Conservation (phyloP, 2,329 filamentous ascomycete species). For the Amauroascus niger region DNA sequence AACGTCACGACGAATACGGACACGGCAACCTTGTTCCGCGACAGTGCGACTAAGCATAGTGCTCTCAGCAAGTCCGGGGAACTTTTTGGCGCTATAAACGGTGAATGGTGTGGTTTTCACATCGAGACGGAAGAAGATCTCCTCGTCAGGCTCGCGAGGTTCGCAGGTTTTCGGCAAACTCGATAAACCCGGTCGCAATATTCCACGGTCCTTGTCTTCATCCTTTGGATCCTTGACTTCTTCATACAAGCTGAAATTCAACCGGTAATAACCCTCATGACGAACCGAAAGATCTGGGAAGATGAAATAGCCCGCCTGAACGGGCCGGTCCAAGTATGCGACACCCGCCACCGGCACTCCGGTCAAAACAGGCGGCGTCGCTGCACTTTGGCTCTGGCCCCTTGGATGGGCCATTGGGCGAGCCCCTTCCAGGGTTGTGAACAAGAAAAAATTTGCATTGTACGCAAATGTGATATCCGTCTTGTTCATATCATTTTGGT, state of each 20-base stretch:
- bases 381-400: conserved; percentile 55
- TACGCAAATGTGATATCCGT: conserved; percentile 78
- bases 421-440: conserved; percentile 78
- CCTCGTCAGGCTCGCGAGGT: conserved; percentile 39
- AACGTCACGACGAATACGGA: conserved; percentile 88
- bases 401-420: conserved; percentile 74
- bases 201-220: conserved; percentile 48
- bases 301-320: conserved; percentile 79
- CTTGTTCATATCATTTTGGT: conserved; percentile 47
- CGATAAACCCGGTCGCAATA: conserved; percentile 1
- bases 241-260: conserved; percentile 89
- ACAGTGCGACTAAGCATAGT: conserved; percentile 81
- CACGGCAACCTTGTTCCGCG: conserved; percentile 91
- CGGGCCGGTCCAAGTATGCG: conserved; percentile 84
- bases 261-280: conserved; percentile 84
- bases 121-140: conserved; percentile 77
- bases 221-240: conserved; percentile 80
- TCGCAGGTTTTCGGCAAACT: neutral
- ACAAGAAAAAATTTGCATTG: conserved; percentile 96
- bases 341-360: conserved; percentile 92
- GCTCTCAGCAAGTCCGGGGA: conserved; percentile 84
- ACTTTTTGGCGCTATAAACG: conserved; percentile 96
- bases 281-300: conserved; percentile 94
- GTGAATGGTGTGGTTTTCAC: conserved; percentile 79
- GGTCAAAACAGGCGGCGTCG: conserved; percentile 73